These are phyloP conservation scores for Colletotrichum sp. DNA, from an alignment of 2,329 filamentous ascomycete genomes.

Conservation along the genomic window DNA sequence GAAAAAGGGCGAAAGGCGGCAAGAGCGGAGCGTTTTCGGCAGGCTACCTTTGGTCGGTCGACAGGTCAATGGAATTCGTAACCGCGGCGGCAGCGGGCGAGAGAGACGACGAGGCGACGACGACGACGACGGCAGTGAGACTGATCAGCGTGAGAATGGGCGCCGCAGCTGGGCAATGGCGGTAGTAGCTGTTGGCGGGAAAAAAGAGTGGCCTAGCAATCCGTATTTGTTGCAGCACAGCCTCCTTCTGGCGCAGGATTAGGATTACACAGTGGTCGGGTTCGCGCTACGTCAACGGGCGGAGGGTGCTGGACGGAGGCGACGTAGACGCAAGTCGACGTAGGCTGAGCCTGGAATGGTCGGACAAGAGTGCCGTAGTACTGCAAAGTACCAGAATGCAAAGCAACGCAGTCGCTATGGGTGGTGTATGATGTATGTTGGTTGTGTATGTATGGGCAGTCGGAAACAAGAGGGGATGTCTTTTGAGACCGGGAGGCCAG, in stretches of 20 bases:
- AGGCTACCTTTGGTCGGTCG: slow-evolving; percentile 5
- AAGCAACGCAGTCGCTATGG: slow-evolving; percentile 21
- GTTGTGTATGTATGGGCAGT: not conserved
- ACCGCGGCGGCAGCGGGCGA: not conserved
- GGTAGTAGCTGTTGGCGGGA: slow-evolving; percentile 9
- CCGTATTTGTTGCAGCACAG: slow-evolving; percentile 29
- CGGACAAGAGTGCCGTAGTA: not conserved
- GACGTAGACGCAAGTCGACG: not conserved
- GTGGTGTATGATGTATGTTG: not conserved
- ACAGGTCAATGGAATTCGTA: not conserved
- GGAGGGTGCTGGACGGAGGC: not conserved
- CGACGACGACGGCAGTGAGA: not conserved
- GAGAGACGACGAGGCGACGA: not conserved
- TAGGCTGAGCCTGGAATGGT: not conserved
- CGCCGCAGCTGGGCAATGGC: not conserved
- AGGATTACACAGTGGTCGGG: slow-evolving; percentile 20
- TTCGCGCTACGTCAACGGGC: slow-evolving; percentile 19
- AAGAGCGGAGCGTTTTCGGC: not conserved
- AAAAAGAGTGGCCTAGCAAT: slow-evolving; percentile 19
- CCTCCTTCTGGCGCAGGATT: slow-evolving; percentile 29
- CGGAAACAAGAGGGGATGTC: not conserved
- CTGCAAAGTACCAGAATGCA: not conserved
- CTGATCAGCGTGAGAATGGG: not conserved
- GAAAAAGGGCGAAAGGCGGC: not conserved
- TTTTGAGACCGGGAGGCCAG: not conserved